These are phyloP conservation scores for Fusarium mundagurra DNA, from an alignment of 2,329 filamentous ascomycete genomes.

Conservation along the genomic window DNA sequence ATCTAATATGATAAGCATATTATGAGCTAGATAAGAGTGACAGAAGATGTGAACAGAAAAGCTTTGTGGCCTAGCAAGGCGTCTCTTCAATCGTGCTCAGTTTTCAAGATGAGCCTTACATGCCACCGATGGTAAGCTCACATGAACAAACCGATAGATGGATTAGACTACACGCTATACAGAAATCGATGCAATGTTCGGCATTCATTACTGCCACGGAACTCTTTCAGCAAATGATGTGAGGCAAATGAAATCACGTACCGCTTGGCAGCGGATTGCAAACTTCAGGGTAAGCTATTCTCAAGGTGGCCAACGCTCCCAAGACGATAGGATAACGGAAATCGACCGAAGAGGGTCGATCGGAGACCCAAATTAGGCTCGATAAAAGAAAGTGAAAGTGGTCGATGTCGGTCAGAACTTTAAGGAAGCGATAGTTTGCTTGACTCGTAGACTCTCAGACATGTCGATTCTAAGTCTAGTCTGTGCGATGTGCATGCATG, in stretches of 20 bases:
- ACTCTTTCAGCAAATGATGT: not conserved
- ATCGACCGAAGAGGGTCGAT: not conserved
- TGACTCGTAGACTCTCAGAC: not conserved
- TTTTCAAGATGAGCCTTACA: too few relatives aligned
- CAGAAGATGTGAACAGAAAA: too few relatives aligned
- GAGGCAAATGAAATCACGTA: not conserved
- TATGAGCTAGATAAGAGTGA: too few relatives aligned
- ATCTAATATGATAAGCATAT: too few relatives aligned
- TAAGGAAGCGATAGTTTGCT: not conserved
- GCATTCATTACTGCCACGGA: not conserved
- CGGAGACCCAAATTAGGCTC: not conserved
- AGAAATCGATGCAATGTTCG: rapidly evolving
- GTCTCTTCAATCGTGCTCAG: too few relatives aligned
- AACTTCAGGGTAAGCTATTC: not conserved
- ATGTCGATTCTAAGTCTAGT: not conserved
- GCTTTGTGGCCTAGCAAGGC: too few relatives aligned
- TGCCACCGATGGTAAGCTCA: too few relatives aligned
- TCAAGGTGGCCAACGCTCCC: not conserved
- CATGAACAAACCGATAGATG: too few relatives aligned
- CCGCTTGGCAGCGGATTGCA: too few relatives aligned
- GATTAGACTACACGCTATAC: not conserved
- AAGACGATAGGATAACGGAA: not conserved
- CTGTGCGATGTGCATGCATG: not conserved
- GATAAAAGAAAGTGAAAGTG: not conserved
- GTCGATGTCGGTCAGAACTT: not conserved